Evolutionary conservation across 345 rosid genomes (phyloP).

Genomic region (Stellera chamaejasme): DNA sequence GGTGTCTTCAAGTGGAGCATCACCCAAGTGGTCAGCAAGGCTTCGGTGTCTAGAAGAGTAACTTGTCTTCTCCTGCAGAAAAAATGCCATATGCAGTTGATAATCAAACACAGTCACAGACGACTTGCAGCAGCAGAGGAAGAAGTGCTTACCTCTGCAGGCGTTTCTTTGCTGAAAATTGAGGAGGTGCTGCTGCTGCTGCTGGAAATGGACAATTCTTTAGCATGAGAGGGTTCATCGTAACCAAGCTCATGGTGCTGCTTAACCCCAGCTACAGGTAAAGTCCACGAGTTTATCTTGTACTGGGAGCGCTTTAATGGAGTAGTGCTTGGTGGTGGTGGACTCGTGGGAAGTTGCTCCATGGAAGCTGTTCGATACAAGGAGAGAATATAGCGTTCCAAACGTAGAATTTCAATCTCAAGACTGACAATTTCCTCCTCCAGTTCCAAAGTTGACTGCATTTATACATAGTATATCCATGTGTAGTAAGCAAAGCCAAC

Average conservation of each 20-base stretch:
- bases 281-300: slow-evolving; percentile 22
- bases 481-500: too few relatives aligned
- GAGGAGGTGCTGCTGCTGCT: slow-evolving; percentile 26
- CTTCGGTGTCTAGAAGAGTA: slow-evolving; percentile 41
- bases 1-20: slow-evolving; percentile 25
- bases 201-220: slow-evolving; percentile 30
- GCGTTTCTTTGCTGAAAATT: slow-evolving; percentile 29
- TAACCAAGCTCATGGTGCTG: slow-evolving; percentile 15
- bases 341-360: slow-evolving; percentile 33
- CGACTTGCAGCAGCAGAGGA: background rate
- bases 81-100: too few relatives aligned
- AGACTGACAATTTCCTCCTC: slow-evolving; percentile 58
- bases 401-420: slow-evolving; percentile 56
- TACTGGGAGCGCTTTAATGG: slow-evolving; percentile 16
- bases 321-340: slow-evolving; percentile 23
- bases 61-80: slow-evolving; percentile 34
- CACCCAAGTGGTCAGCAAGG: slow-evolving; percentile 71
- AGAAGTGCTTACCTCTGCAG: slow-evolving; percentile 34
- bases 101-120: too few relatives aligned
- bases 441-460: slow-evolving; percentile 57
- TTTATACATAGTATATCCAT: too few relatives aligned
- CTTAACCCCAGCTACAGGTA: slow-evolving; percentile 12
- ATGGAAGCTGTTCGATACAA: slow-evolving; percentile 62
- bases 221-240: slow-evolving; percentile 35
- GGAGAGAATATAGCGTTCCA: slow-evolving; percentile 64